Conservation (phyloP, 495 filamentous ascomycete genomes). For the Tricharina praecox region DNA sequence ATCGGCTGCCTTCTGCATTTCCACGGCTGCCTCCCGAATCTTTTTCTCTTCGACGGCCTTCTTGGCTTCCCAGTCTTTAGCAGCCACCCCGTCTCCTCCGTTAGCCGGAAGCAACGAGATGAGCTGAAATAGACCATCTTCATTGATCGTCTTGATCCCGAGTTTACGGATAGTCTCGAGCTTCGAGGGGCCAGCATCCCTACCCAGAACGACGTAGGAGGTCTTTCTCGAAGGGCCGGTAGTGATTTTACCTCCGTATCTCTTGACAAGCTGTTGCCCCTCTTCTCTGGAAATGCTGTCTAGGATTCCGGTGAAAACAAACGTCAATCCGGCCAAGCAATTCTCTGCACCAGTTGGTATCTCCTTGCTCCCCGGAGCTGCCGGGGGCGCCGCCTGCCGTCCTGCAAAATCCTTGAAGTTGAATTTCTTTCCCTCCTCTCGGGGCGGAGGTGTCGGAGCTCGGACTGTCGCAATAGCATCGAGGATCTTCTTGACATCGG, state of each 20-base stretch:
- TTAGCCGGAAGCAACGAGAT: conserved; percentile 69
- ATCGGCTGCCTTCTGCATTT: conserved; percentile 60
- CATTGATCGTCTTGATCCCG: conserved; percentile 76
- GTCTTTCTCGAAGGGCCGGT: conserved; percentile 78
- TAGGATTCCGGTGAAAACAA: conserved; percentile 91
- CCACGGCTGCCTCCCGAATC: conserved; percentile 53
- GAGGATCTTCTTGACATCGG: conserved; percentile 61
- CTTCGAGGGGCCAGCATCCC: conserved; percentile 85
- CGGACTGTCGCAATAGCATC: conserved; percentile 68
- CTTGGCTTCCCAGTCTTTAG: conserved; percentile 65
- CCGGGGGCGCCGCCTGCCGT: conserved; percentile 39
- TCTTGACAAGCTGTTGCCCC: conserved; percentile 71
- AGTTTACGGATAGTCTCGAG: conserved; percentile 65
- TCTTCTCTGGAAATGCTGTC: conserved; percentile 67
- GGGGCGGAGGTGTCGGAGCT: conserved; percentile 63
- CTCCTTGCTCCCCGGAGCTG: conserved; percentile 46
- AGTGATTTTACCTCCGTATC: conserved; percentile 82
- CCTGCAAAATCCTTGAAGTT: conserved; percentile 43
- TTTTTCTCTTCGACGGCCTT: conserved; percentile 65
- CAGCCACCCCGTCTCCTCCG: conserved; percentile 76
- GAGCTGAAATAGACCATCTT: conserved; percentile 77
- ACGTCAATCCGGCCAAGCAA: conserved; percentile 79
- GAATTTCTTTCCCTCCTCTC: conserved; percentile 49
- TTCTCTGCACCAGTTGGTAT: conserved; percentile 71
- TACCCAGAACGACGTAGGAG: conserved; percentile 77